Evolutionary conservation across 495 filamentous ascomycete genomes (phyloP), one percentile per base, ranked within the genome.

Genomic region (Mytilinidion resinicola): DNA sequence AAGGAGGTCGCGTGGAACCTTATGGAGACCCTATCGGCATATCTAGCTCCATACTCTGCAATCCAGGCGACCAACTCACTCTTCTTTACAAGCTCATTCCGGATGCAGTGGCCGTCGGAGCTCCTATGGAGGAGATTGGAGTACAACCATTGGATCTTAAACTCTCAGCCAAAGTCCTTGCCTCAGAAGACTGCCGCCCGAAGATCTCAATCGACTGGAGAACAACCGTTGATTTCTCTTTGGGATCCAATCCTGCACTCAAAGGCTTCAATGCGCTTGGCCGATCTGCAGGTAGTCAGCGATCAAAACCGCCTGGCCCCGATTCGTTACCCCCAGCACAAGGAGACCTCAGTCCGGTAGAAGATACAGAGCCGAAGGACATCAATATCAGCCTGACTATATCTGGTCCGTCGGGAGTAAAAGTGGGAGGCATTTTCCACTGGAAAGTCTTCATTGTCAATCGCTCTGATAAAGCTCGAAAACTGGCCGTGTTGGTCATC

Each of bases 401-500:
- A 58, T 83, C 83, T 9, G 85, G 81, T 0, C 87, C 87, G 9
- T 67, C 71, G 11, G 65, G 68, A 19, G 82, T 88, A 25, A 76
- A 79, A 49, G 81, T 90, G 3, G 90, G 91, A 4, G 81, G 89
- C 39, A 79, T 83, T 11, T 96, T 97, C 69, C 72, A 75, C n/a
- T 96, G 91, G 92, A 79, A 81, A 41, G 82, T 96, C 17, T 90
- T 96, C 67, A 83, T 97, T 19, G 87, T 96, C 51, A 97, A 97
- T 70, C 86, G 88, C 37, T 86, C 81, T 33, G 69, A 74, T 44
- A 69, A 76, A 21, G 73, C 85, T 33, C 84, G 89, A 9, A 95
- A 91, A 66, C 81, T 97, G 25, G 85, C 88, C 7, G 78, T 97
- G 19, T 71, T 87, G n/a, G 85, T 84, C 2, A 81, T 96, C 25